These are phyloP conservation scores for Globisporangium yorkense DNA, from an alignment of 352 stramenopile genomes.

Conservation along the genomic window DNA sequence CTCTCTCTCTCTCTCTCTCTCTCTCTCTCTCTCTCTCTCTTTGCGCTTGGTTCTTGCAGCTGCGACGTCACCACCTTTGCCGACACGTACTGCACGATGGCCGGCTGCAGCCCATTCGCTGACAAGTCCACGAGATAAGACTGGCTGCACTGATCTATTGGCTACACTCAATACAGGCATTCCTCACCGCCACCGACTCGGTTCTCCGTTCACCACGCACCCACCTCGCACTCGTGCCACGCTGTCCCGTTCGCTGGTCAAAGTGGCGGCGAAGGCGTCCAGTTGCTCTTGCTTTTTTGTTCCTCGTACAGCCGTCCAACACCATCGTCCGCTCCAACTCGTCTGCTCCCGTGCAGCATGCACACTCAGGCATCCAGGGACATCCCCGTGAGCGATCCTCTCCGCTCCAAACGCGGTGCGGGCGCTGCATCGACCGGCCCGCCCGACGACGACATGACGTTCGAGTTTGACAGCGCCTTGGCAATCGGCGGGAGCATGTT, in stretches of 20 bases:
- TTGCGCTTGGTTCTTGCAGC: slow-evolving; percentile 21
- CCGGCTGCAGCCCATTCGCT: slow-evolving; percentile 76
- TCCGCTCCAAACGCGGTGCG: slow-evolving; percentile 36
- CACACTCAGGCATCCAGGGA: slow-evolving; percentile 10
- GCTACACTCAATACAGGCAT: neutral
- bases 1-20: neutral
- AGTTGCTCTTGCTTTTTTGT: neutral
- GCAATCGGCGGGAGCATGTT: slow-evolving; percentile 58
- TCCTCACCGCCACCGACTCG: too few species aligned
- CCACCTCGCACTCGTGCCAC: too few species aligned
- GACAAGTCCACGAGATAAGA: slow-evolving; percentile 76
- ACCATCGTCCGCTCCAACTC: neutral
- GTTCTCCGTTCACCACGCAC: too few species aligned
- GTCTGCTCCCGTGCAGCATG: too few species aligned
- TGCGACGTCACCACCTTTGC: slow-evolving; percentile 83
- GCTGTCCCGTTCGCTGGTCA: neutral
- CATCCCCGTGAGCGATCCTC: slow-evolving; percentile 34
- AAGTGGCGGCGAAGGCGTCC: neutral
- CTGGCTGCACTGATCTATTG: slow-evolving; percentile 13
- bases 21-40: slow-evolving; percentile 7
- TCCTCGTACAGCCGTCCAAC: neutral
- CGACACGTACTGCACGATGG: slow-evolving; percentile 82
- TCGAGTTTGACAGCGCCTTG: slow-evolving; percentile 47
- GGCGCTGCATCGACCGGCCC: slow-evolving; percentile 12
- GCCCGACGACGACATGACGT: slow-evolving; percentile 17